These are phyloP conservation scores for Leccinum cinnamomeum DNA, from an alignment of 1,284 basidiomycete species.

Conservation along the genomic window DNA sequence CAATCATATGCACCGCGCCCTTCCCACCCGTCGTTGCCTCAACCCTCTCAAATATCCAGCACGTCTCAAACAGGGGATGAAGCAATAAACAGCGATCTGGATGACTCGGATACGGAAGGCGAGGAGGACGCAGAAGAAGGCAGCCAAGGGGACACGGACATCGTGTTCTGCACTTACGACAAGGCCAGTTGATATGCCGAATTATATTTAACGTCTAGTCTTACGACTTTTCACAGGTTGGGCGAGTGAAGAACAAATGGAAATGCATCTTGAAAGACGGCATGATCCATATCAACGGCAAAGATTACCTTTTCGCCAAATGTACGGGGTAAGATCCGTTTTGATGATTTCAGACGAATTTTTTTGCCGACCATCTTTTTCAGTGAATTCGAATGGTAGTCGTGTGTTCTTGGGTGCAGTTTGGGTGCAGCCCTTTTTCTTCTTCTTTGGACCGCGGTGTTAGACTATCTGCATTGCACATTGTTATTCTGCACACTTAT, in stretches of 20 bases:
- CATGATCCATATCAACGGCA: conserved; percentile 95
- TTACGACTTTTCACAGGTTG: conserved; percentile 59
- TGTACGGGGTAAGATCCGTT: conserved; percentile 49
- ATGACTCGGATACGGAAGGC: conserved; percentile 87
- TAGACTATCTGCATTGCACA: conserved; percentile 26
- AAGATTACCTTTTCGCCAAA: conserved; percentile 96
- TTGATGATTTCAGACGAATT: background rate
- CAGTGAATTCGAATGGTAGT: conserved; percentile 44
- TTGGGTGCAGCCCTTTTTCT: background rate
- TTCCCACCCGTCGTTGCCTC: conserved; percentile 58
- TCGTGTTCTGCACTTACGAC: conserved; percentile 98
- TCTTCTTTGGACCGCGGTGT: conserved; percentile 13
- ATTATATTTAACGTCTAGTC: background rate
- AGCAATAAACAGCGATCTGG: conserved; percentile 94
- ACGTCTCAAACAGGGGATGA: conserved; percentile 57
- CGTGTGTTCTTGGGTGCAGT: background rate
- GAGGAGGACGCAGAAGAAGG: conserved; percentile 70
- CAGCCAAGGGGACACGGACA: conserved; percentile 76
- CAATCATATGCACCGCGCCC: conserved; percentile 62
- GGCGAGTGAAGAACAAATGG: conserved; percentile 99
- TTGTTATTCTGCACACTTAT: conserved; percentile 28
- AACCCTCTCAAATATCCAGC: conserved; percentile 42
- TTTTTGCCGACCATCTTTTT: background rate
- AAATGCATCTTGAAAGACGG: conserved; percentile 99
- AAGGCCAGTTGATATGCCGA: conserved; percentile 60